These are phyloP conservation scores for Chernovozyma sophiae-reginae DNA, from an alignment of 1,139 yeast genomes.

Conservation along the genomic window DNA sequence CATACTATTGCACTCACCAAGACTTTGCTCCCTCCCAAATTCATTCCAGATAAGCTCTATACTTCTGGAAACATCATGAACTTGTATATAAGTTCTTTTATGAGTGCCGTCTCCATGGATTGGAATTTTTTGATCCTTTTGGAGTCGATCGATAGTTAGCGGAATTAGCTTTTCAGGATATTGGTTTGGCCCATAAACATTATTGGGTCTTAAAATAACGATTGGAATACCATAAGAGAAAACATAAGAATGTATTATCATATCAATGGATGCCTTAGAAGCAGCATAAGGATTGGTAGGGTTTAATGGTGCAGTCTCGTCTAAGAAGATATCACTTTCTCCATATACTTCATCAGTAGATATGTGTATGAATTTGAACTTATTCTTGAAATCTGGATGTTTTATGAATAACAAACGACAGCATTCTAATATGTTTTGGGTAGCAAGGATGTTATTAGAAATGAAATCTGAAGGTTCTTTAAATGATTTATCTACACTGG, in stretches of 20 bases:
- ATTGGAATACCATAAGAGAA: slow-evolving; percentile 43
- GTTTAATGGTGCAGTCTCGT: slow-evolving; percentile 33
- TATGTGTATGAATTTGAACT: slow-evolving; percentile 39
- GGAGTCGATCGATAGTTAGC: slow-evolving; percentile 13
- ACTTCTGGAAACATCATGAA: slow-evolving; percentile 46
- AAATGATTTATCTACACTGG: slow-evolving; percentile 55
- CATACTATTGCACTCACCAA: slow-evolving; percentile 6
- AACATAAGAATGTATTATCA: slow-evolving; percentile 46
- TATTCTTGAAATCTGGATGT: slow-evolving; percentile 1
- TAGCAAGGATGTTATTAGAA: slow-evolving; percentile 44
- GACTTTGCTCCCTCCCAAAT: slow-evolving; percentile 1
- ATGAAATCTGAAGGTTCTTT: slow-evolving; percentile 44
- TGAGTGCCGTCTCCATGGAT: slow-evolving; percentile 50
- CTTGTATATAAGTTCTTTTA: slow-evolving; percentile 45
- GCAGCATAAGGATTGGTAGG: slow-evolving; percentile 65
- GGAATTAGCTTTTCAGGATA: slow-evolving; percentile 58
- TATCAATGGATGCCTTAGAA: slow-evolving; percentile 53
- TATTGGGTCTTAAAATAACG: slow-evolving; percentile 47
- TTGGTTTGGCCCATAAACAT: slow-evolving; percentile 55
- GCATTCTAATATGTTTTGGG: slow-evolving; percentile 49
- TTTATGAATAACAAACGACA: slow-evolving; percentile 16
- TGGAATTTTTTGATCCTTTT: slow-evolving; percentile 18
- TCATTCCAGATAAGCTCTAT: slow-evolving; percentile 27
- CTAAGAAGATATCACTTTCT: slow-evolving; percentile 22
- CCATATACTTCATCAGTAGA: slow-evolving; percentile 67